Evolutionary conservation across 345 rosid species (phyloP).

Genomic region (Camelina sativa): DNA sequence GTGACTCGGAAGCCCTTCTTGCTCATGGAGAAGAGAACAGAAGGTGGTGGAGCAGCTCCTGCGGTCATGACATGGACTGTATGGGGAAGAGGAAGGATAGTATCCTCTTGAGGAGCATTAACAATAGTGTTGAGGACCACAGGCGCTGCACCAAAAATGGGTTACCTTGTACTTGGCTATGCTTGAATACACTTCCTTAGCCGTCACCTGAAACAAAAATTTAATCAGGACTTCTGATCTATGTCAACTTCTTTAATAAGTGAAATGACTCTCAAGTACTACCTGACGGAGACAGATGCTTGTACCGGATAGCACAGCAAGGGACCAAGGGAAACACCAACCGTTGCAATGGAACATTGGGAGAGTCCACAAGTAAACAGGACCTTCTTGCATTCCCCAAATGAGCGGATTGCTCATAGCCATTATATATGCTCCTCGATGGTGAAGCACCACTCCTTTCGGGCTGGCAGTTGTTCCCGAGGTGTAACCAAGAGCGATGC

Average conservation of each 20-base stretch:
- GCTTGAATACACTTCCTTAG: conserved; percentile 77
- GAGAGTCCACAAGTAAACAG: conserved; percentile 89
- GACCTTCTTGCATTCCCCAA: conserved; percentile 94
- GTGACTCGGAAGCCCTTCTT: conserved; percentile 78
- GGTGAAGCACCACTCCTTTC: conserved; percentile 84
- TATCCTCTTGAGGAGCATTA: conserved; percentile 72
- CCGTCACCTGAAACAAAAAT: conserved; percentile 64
- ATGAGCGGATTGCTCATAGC: conserved; percentile 60
- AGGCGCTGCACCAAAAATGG: conserved; percentile 95
- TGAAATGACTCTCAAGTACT: conserved; percentile 4
- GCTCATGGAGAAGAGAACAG: conserved; percentile 72
- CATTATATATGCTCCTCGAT: conserved; percentile 91
- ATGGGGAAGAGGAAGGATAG: conserved; percentile 84
- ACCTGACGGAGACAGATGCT: conserved; percentile 96
- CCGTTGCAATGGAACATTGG: conserved; percentile 97
- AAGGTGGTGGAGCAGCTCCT: conserved; percentile 92
- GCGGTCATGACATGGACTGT: conserved; percentile 82
- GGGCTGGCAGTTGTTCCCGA: conserved; percentile 98
- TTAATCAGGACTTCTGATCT: conserved; percentile 1
- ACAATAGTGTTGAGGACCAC: conserved; percentile 83
- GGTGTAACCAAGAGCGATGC: conserved; percentile 89
- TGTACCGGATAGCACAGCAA: conserved; percentile 81
- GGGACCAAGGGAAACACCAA: conserved; percentile 90
- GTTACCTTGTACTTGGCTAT: conserved; percentile 74
- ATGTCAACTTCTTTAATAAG: not conserved